Evolutionary conservation across 108 stramenopile genomes (phyloP).

Genomic region (Schizochytrium sp.): DNA sequence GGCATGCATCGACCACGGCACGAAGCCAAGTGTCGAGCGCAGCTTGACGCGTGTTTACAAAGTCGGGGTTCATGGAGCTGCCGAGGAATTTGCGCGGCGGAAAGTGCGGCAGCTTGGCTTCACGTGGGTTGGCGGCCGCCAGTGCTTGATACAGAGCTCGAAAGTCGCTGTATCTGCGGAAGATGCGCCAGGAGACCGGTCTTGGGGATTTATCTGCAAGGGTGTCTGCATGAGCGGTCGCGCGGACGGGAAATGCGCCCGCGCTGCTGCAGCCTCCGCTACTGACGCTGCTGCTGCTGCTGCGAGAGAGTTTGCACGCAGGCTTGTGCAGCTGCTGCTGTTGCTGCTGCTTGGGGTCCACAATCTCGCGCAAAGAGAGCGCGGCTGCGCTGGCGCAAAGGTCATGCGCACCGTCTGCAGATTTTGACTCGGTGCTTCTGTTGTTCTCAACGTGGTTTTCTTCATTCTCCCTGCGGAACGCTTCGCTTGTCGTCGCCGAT

Average conservation of each 20-base stretch:
- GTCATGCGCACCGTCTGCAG: too few species aligned
- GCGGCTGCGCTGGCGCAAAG: too few species aligned
- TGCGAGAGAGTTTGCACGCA: neutral
- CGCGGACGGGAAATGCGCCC: neutral
- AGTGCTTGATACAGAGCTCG: neutral
- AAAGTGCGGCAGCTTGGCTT: neutral
- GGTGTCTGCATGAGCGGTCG: neutral
- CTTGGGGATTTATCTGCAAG: neutral
- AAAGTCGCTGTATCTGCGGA: neutral
- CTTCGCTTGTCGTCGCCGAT: too few species aligned
- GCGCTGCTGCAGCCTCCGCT: neutral
- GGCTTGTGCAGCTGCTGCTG: neutral
- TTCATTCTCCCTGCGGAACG: too few species aligned
- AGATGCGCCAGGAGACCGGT: neutral
- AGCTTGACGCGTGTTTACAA: neutral
- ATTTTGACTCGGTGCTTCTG: too few species aligned
- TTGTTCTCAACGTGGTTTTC: too few species aligned
- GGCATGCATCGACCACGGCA: neutral
- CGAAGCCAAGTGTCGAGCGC: neutral
- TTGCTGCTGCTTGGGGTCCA: too few species aligned
- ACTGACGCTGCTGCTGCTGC: neutral
- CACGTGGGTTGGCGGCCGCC: neutral
- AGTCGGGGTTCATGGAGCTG: neutral
- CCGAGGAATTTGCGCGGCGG: neutral
- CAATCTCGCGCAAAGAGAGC: too few species aligned